A percentile compares a stretch with the other conserved stretches of the same genome.
phyloP scores from a whole-genome alignment of 2,329 filamentous ascomycete species.

The Fusarium compactum region DNA sequence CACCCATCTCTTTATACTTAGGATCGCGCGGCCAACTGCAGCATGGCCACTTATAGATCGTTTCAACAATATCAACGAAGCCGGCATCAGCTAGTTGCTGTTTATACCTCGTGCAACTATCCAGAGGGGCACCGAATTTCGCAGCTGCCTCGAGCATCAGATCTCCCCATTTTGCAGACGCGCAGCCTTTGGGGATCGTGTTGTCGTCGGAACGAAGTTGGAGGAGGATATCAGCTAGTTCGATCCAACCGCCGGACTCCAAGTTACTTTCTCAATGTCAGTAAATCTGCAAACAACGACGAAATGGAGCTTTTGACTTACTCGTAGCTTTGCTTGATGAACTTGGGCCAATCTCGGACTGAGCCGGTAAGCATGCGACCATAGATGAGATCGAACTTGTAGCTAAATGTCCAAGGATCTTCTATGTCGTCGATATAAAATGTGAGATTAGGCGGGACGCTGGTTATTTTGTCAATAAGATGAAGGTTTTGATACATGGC shows the following conservation, averaged over 20 bases:
- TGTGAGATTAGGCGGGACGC: conserved; percentile 62
- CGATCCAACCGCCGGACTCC: conserved; percentile 59
- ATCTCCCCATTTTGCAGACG: conserved; percentile 46
- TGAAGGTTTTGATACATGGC: background rate
- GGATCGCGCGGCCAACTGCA: conserved; percentile 65
- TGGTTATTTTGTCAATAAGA: conserved; percentile 16
- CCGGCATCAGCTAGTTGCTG: conserved; percentile 62
- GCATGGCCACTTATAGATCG: conserved; percentile 62
- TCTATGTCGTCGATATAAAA: conserved; percentile 61
- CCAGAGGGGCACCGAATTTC: conserved; percentile 48
- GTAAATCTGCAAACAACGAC: background rate
- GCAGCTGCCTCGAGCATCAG: conserved; percentile 50
- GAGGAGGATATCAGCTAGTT: conserved; percentile 58
- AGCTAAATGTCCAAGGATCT: conserved; percentile 54
- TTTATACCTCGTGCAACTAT: conserved; percentile 48
- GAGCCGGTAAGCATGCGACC: conserved; percentile 54
- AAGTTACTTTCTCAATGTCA: conserved; percentile 38
- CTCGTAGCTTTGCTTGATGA: conserved; percentile 54
- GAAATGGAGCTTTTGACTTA: background rate
- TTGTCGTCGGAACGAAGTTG: conserved; percentile 58
- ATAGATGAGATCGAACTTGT: conserved; percentile 58
- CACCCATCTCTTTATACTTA: conserved; percentile 64
- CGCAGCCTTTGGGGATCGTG: conserved; percentile 49
- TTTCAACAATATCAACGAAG: conserved; percentile 64
- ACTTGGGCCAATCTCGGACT: conserved; percentile 52